Evolutionary conservation across 495 filamentous ascomycete genomes (phyloP), one percentile per base, ranked within the genome.

Genomic region (Hypomontagnella monticulosa): DNA sequence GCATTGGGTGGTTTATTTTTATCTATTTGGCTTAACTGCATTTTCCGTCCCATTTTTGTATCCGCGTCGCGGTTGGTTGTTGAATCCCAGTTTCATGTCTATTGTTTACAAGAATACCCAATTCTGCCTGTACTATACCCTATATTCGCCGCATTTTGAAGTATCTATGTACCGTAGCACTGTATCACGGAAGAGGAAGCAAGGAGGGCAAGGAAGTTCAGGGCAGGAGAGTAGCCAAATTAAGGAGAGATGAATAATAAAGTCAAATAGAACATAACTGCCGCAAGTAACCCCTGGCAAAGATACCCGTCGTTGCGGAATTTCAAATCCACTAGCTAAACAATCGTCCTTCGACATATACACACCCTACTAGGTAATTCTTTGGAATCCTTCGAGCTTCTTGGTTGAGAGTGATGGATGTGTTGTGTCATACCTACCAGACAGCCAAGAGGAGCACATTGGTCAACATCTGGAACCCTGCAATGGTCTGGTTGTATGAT

Each of bases 91-190:
- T 69, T 64, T 64, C 56, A 57, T 63, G 55, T 64, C 15, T 69
- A 52, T 64, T 68, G 41, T 63, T 61, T 57, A 57, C 34, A 64
- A 62, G 52, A 48, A 69, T 69, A 69, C 60, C 66, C 23, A 27
- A 27, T 27, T 27, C 23, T 27, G 23, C 63, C 66, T 69, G 66
- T 69, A 69, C 66, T 46, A 64, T 64, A 69, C 54, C 49, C 56
- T 27, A 27, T 61, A 49, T 54, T 61, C 56, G 19, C 50, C 34
- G 12, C 41, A 60, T 36, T 58, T 55, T 32, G 36, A 50, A 56
- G 23, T 14, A 49, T 10, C 18, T 49, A 36, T 55, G 56, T 42
- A 43, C 18, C 55, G 30, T 57, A 59, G 34, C 60, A 69, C 32
- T 44, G 40, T 43, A 52, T 57, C 23, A 51, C 37, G 38, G 32